Conservation (phyloP, 2,329 filamentous ascomycete species). For the Xylaria digitata region DNA sequence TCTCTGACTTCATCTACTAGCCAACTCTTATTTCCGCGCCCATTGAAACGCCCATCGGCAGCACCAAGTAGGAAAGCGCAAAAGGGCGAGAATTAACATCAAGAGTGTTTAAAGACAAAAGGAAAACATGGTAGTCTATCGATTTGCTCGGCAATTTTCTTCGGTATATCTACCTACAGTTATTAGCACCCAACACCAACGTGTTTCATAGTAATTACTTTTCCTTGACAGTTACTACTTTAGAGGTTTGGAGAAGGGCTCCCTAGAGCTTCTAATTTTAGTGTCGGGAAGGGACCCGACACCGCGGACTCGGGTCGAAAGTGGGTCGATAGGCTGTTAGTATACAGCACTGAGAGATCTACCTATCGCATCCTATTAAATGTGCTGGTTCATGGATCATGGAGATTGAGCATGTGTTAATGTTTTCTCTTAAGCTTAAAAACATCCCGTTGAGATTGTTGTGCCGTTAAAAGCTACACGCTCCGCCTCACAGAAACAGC, state of each 20-base stretch:
- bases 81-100: no score
- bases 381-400: neutral
- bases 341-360: neutral
- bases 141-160: neutral
- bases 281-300: slow-evolving; percentile 30
- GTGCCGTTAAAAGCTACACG: neutral
- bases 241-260: neutral
- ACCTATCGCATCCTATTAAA: neutral
- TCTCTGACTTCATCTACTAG: neutral
- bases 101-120: no score
- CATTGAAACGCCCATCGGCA: no score
- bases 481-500: neutral
- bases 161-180: neutral
- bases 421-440: no score
- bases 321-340: slow-evolving; percentile 16
- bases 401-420: no score
- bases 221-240: no score
- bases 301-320: slow-evolving; percentile 32
- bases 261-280: slow-evolving; percentile 30
- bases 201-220: no score
- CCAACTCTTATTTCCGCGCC: neutral
- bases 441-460: no score
- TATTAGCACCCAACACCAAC: neutral
- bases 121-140: no score
- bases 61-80: no score